Percentiles rank a stretch among this genome's conserved stretches.
phyloP scores from a whole-genome alignment of 2,329 filamentous ascomycete genomes.

The Claviceps lovelessii region DNA sequence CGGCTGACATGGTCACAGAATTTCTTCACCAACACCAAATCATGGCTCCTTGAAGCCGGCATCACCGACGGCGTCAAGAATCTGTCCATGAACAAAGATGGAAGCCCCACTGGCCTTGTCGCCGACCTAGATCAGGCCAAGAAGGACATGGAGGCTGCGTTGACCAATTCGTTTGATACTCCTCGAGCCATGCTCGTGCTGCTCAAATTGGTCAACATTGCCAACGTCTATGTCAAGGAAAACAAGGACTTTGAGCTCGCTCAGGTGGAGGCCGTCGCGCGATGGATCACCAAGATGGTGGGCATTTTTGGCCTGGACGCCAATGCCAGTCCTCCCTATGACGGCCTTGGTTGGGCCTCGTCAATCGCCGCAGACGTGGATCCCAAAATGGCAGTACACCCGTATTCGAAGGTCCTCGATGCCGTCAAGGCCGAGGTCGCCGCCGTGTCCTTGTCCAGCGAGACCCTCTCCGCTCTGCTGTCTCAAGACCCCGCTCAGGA shows the following conservation, averaged over 20 bases:
- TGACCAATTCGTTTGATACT: conserved; percentile 82
- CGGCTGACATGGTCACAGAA: conserved; percentile 25
- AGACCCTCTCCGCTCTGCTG: conserved; percentile 29
- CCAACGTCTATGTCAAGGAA: conserved; percentile 47
- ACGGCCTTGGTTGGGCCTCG: conserved; percentile 42
- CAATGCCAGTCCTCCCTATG: conserved; percentile 38
- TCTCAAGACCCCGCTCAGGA: conserved; percentile 29
- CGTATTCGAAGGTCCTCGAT: conserved; percentile 31
- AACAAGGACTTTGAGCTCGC: conserved; percentile 32
- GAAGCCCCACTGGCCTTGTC: conserved; percentile 18
- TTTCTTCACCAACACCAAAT: conserved; percentile 44
- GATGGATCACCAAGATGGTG: conserved; percentile 72
- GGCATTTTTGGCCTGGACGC: conserved; percentile 72
- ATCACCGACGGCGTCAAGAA: conserved; percentile 21
- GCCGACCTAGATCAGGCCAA: conserved; percentile 38
- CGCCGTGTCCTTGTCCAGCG: conserved; percentile 33
- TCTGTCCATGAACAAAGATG: conserved; percentile 23
- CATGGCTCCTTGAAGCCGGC: conserved; percentile 33
- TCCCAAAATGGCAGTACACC: conserved; percentile 30
- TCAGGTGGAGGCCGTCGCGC: conserved; percentile 44
- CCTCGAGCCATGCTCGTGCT: conserved; percentile 66
- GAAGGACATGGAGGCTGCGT: conserved; percentile 39
- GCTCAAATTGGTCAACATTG: conserved; percentile 60
- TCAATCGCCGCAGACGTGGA: conserved; percentile 25
- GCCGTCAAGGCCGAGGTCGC: conserved; percentile 32